Evolutionary conservation across 305 asterid genomes (phyloP).

Genomic region (Striga hermonthica): DNA sequence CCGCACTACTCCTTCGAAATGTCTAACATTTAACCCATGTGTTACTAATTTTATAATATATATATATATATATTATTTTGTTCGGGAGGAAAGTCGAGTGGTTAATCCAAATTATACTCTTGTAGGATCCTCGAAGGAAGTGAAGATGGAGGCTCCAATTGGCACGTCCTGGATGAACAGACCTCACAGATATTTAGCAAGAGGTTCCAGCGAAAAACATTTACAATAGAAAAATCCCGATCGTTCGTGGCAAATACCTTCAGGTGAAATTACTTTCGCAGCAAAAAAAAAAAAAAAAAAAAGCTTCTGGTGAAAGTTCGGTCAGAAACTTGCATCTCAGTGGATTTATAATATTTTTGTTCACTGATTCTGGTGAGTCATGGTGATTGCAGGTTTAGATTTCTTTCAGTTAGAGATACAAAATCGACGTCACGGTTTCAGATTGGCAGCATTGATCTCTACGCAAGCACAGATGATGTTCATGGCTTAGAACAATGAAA

Average conservation of each 20-base stretch:
- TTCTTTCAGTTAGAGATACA: slow-evolving; percentile 59
- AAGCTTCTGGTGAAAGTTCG: not conserved
- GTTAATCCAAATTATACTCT: slow-evolving; percentile 25
- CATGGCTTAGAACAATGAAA: slow-evolving; percentile 23
- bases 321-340: slow-evolving; percentile 22
- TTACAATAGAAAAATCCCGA: slow-evolving; percentile 37
- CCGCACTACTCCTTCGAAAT: too few relatives aligned
- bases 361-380: slow-evolving; percentile 11
- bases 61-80: not conserved
- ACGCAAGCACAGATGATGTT: slow-evolving; percentile 33
- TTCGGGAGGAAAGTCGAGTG: slow-evolving; percentile 14
- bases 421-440: slow-evolving; percentile 75
- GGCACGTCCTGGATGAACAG: slow-evolving; percentile 71
- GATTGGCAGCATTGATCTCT: slow-evolving; percentile 88
- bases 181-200: slow-evolving; percentile 59
- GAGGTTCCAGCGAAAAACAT: slow-evolving; percentile 75
- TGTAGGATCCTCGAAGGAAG: slow-evolving; percentile 94
- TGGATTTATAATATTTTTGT: not conserved
- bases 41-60: too few relatives aligned
- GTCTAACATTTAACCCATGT: too few relatives aligned
- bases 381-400: slow-evolving; percentile 59
- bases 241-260: slow-evolving; percentile 71
- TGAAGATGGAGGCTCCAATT: slow-evolving; percentile 69
- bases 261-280: slow-evolving; percentile 43
- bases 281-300: too few relatives aligned